phyloP scores from a whole-genome alignment of 495 filamentous ascomycete genomes.

The Pseudomonodictys pantanalensis region DNA sequence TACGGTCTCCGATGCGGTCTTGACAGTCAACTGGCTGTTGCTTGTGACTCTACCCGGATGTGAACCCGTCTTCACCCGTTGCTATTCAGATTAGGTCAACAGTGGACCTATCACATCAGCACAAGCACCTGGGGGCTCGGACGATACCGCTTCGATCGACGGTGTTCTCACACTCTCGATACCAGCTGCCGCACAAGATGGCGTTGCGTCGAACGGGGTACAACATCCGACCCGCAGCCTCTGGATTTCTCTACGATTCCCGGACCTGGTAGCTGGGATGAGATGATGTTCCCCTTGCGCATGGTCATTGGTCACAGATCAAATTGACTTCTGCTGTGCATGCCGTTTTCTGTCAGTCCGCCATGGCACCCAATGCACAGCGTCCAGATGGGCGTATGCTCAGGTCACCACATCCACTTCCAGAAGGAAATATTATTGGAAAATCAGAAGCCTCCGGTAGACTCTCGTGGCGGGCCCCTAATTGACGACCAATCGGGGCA shows the following conservation, averaged over 20 bases:
- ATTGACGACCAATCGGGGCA: constrained; percentile 18
- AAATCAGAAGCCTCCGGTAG: neutral
- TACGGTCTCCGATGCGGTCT: neutral
- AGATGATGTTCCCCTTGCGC: constrained; percentile 5
- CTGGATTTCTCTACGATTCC: neutral
- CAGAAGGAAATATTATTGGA: neutral
- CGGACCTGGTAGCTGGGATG: constrained; percentile 23
- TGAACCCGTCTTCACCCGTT: neutral
- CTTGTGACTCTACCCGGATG: too few relatives aligned
- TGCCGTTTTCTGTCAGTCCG: constrained; percentile 35
- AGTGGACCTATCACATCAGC: too few relatives aligned
- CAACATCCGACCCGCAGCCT: neutral
- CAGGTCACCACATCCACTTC: neutral
- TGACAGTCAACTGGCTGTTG: neutral
- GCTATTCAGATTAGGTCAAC: too few relatives aligned
- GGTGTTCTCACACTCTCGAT: neutral
- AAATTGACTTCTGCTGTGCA: constrained; percentile 24
- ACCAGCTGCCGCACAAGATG: neutral
- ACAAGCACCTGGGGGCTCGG: too few relatives aligned
- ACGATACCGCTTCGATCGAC: neutral
- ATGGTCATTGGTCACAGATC: constrained; percentile 22
- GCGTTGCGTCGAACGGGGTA: constrained; percentile 3
- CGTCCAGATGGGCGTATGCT: constrained; percentile 7
- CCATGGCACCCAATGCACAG: constrained; percentile 22
- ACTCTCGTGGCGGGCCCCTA: neutral